Conservation (phyloP, 306 rosid species). For the Lathyrus aphaca region DNA sequence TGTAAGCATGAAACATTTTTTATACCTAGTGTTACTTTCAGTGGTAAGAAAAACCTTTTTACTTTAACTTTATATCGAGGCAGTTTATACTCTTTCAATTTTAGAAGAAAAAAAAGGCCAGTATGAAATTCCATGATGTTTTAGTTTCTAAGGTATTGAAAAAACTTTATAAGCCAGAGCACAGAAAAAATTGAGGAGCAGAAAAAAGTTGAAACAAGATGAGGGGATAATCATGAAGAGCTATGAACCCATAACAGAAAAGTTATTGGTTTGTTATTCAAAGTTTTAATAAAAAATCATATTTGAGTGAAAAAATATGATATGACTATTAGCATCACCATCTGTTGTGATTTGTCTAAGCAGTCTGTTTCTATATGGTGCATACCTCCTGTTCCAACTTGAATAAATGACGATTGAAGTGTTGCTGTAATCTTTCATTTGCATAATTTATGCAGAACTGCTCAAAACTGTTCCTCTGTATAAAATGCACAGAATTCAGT, state of each 20-base stretch:
- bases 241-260: constrained; percentile 9
- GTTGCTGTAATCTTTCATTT: constrained; percentile 96
- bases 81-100: not conserved
- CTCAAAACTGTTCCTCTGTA: constrained; percentile 95
- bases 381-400: constrained; percentile 98
- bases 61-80: constrained; percentile 13
- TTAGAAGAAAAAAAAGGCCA: not conserved
- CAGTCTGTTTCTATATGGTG: constrained; percentile 13
- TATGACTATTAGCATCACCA: constrained; percentile 2
- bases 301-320: constrained; percentile 23
- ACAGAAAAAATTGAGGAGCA: constrained; percentile 33
- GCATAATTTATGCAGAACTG: constrained; percentile 99
- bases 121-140: not conserved
- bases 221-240: constrained; percentile 27
- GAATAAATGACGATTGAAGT: constrained; percentile 97
- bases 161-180: constrained; percentile 2
- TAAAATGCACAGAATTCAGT: constrained; percentile 23
- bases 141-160: not conserved
- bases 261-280: not conserved
- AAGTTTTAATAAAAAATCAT: not conserved
- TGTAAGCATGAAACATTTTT: constrained; percentile 24
- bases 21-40: constrained; percentile 12
- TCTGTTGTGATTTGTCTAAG: constrained; percentile 26
- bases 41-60: not conserved
- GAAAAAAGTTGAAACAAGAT: constrained; percentile 6